Evolutionary conservation across 441 rosid species (phyloP), one percentile per base, ranked within the genome.

Genomic region (Theobroma grandiflorum): DNA sequence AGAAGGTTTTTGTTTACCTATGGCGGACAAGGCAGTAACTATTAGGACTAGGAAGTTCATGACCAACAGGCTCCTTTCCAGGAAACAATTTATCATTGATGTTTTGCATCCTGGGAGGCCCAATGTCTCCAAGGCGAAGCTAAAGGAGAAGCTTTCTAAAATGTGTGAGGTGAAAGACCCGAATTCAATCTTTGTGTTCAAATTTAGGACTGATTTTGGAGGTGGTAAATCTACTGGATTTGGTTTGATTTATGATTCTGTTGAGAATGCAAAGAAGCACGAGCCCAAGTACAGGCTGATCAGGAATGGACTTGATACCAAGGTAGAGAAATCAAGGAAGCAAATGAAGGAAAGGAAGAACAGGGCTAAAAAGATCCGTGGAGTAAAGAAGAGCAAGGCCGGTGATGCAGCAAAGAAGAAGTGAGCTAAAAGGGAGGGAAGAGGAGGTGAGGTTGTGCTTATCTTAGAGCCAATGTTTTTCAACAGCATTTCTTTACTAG

Each of bases 211-310:
- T 14, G 94, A 92, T 78, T 94, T 96, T 82, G 99, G 98, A 68
- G 98, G 99, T 78, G 98, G 99, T 14, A 96, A 96, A 80, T 96
- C 98, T 12, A 92, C 98, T 0, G 98, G 99, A 9, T 96, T 93
- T 45, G 99, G 98, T 31, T 85, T 96, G 88, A 94, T 94, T 64
- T 94, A 96, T n/a, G 99, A 96, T 62, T 83, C 92, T 16, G 93
- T 94, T 16, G 98, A 94, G 74, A 93, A 79, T 45, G 99, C 99
- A 0, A 94, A 93, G 95, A 96, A 94, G 79, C 94, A 84, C 2
- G 97, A 96, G 87, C 99, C 99, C 0, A 94, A 94, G 81, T 93
- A 96, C 90, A 87, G 98, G 76, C 96, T 96, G 2, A 93, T 96
- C 86, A 92, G 98, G 98, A 95, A 95, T 80, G 98, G 98, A 61